Evolutionary conservation across 441 rosid species (phyloP).

Genomic region (Euphorbia celastroides): DNA sequence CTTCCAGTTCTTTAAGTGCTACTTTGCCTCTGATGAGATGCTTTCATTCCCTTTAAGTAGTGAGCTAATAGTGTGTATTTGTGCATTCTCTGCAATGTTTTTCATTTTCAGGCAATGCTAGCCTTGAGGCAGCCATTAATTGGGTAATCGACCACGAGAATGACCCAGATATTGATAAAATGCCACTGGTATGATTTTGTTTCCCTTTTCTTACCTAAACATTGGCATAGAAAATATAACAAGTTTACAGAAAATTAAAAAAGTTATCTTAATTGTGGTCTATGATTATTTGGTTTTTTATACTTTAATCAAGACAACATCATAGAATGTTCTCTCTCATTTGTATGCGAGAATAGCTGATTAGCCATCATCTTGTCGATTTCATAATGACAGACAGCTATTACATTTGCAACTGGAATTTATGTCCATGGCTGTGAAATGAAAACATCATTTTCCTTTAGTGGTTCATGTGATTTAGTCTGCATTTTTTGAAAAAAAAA

Average conservation of each 20-base stretch:
- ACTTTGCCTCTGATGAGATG: neutral
- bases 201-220: neutral
- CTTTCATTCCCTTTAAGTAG: neutral
- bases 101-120: constrained; percentile 52
- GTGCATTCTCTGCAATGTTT: neutral
- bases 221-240: neutral
- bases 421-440: neutral
- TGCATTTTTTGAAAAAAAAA: neutral
- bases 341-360: neutral
- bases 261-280: neutral
- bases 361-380: neutral
- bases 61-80: neutral
- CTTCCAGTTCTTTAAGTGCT: neutral
- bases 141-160: constrained; percentile 95
- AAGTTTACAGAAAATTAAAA: neutral
- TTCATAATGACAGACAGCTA: neutral
- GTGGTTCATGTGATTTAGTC: neutral
- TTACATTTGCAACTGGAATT: neutral
- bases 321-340: neutral
- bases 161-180: constrained; percentile 75
- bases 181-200: constrained; percentile 57
- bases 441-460: neutral
- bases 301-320: neutral
- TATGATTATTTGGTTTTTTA: neutral
- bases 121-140: constrained; percentile 83